Base-by-base conservation (phyloP, 371 early-diverging fungal species). In the Mortierella sp. region DNA sequence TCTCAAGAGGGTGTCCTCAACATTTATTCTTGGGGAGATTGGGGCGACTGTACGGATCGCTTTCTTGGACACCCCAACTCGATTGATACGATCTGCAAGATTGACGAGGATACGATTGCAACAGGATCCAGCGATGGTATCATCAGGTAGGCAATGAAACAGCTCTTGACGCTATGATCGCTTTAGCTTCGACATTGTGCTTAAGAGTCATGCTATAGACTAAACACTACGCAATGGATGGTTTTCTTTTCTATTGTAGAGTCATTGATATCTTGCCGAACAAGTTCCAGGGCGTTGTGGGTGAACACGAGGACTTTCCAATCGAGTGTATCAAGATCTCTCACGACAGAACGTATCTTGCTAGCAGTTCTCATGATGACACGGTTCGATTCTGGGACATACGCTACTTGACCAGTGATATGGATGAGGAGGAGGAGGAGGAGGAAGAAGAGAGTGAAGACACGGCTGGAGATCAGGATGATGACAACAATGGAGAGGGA, bases 41-140 rank as follows among this genome's bases (percentile, higher is more conserved):
- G 95, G 93, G 95, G 93, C 14, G 96, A 96, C 67, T 87, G 92
- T 54, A 90, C 90, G 19, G 96, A 96, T 82, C 89, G 98, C 23
- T 91, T 96, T 61, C 83, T 93, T 5, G 97, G 97, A 27, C 96
- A 97, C 72, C 96, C 97, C 24, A 87, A 84, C 54, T 91, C 94
- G 24, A 90, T 98, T 23, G 94, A 95, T 56, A 80, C 94, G 0
- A 84, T 96, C 14, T 87, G 87, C 66, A 91, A 91, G 70, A 74
- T 96, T 54, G 90, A 90, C 47, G 95, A 97, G 58, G 86, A 90
- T 66, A 86, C 90, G 21, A 82, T 96, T 16, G 89, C 89, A 38
- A 96, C 97, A 0, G 98, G 96, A 14, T 90, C 92, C 18, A 88
- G 93, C 66, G 98, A 98, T 74, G 98, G 98, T n/a, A 81, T 92